Evolutionary conservation across 495 filamentous ascomycete species (phyloP), one percentile per base, ranked within the genome.

Genomic region (Aspergillus bridgeri): DNA sequence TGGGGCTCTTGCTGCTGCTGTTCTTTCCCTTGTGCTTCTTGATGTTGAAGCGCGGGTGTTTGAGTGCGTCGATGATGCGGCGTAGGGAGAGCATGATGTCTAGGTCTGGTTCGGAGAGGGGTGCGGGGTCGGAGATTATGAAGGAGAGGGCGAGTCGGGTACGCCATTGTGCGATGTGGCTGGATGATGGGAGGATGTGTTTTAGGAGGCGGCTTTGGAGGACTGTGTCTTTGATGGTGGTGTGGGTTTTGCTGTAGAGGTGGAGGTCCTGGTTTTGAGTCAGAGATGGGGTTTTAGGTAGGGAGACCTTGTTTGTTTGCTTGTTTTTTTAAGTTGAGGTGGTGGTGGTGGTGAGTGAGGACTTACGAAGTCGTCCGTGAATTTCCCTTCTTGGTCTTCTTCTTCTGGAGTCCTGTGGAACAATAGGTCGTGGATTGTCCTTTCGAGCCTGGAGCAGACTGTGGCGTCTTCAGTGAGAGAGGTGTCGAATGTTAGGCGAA

Each of bases 111-210:
- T 76, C 71, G 25, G 69, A 69, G 15, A 84, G 72, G 15, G 81
- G 74, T 1, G 67, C 55, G 3, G 70, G 60, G 57, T 85, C 79
- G 22, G 75, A 65, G 59, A 89, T 85, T 58, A 91, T 73, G 63
- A 87, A 92, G 19, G 84, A 77, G 38, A 90, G 73, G 1, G 91
- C 89, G 11, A 97, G 81, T n/a, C 87, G 81, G 29, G 85, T 81
- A 42, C 87, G 81, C 44, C 96, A 73, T 25, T 85, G 75, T 48
- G 86, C 79, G 20, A 85, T 74, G 56, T 81, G 75, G 2, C 78
- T 66, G 7, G 76, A 78, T 7, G 72, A 76, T 17, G 79, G 77
- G 5, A 86, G 74, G 25, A 91, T 79, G 53, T 81, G 73, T 18
- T 79, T 78, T 22, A 92, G 75, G 3, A 89, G 70, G 25, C 81